Conservation (phyloP, 2,329 filamentous ascomycete species). For the Monilinia aucupariae region DNA sequence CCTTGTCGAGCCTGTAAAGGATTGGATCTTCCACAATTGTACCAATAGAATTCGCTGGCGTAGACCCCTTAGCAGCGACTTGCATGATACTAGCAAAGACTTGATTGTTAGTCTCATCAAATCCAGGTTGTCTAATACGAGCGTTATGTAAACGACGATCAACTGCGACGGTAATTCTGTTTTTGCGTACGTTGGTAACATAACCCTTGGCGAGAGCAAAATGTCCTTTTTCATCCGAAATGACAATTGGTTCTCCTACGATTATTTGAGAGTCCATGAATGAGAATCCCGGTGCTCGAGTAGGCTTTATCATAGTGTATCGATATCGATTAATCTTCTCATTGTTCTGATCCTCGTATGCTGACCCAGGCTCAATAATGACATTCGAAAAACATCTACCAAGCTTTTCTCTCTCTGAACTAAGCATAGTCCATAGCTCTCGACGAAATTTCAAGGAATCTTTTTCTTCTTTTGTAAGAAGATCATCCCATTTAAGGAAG, state of each 20-base stretch:
- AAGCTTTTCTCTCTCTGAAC: conserved; percentile 77
- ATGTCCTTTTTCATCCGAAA: conserved; percentile 91
- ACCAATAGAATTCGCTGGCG: conserved; percentile 46
- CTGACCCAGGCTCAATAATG: conserved; percentile 72
- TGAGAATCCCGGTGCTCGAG: conserved; percentile 58
- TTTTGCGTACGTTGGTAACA: conserved; percentile 69
- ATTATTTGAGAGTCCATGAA: conserved; percentile 87
- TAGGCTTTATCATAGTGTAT: conserved; percentile 77
- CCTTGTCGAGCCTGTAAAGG: conserved; percentile 86
- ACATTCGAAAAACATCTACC: conserved; percentile 88
- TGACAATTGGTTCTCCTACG: conserved; percentile 86
- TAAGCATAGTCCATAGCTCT: conserved; percentile 95
- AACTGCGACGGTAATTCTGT: conserved; percentile 78
- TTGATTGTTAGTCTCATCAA: conserved; percentile 73
- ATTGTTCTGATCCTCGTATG: conserved; percentile 60
- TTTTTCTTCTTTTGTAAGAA: conserved; percentile 91
- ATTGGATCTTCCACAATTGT: conserved; percentile 51
- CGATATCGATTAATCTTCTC: conserved; percentile 86
- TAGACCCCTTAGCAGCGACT: conserved; percentile 54
- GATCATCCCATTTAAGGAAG: conserved; percentile 89
- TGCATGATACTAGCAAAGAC: conserved; percentile 91
- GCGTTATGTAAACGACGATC: conserved; percentile 86
- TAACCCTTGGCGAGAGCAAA: conserved; percentile 93
- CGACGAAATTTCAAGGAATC: conserved; percentile 80
- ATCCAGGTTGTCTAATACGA: conserved; percentile 67